Evolutionary conservation across 768 basidiomycete genomes (phyloP).

Genomic region (Rhodocollybia butyracea): DNA sequence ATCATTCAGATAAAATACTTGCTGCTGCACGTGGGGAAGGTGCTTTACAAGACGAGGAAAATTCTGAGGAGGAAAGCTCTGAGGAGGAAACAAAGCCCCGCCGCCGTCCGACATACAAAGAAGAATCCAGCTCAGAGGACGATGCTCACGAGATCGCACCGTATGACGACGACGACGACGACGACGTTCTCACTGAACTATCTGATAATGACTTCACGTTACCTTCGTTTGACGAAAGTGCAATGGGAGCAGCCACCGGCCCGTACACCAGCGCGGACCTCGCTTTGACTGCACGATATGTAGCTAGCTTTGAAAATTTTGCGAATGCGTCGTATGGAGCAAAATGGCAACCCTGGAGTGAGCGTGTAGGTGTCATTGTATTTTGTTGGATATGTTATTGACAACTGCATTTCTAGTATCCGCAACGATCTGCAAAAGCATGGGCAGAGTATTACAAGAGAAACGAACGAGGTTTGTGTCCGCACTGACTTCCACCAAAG

Average conservation of each 20-base stretch:
- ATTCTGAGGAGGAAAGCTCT: conserved; percentile 20
- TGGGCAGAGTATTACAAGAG: conserved; percentile 62
- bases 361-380: conserved; percentile 36
- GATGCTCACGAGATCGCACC: conserved; percentile 22
- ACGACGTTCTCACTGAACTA: too few relatives aligned
- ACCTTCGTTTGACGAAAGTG: conserved; percentile 29
- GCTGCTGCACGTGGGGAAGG: conserved; percentile 35
- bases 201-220: conserved; percentile 9
- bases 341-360: conserved; percentile 53
- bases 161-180: conserved; percentile 22
- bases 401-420: conserved; percentile 34
- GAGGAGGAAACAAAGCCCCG: conserved; percentile 10
- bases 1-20: conserved; percentile 39
- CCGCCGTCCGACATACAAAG: conserved; percentile 12
- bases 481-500: too few relatives aligned
- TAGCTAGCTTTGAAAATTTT: conserved; percentile 49
- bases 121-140: conserved; percentile 26
- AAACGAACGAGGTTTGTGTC: conserved; percentile 36
- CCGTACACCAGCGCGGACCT: conserved; percentile 61
- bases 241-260: conserved; percentile 52
- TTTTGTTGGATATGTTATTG: neutral
- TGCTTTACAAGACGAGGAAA: conserved; percentile 25
- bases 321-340: conserved; percentile 35
- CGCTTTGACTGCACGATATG: conserved; percentile 56
- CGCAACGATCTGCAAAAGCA: conserved; percentile 50